These are phyloP conservation scores for Podosphaera xanthii DNA, from an alignment of 2,329 filamentous ascomycete species.

Conservation along the genomic window DNA sequence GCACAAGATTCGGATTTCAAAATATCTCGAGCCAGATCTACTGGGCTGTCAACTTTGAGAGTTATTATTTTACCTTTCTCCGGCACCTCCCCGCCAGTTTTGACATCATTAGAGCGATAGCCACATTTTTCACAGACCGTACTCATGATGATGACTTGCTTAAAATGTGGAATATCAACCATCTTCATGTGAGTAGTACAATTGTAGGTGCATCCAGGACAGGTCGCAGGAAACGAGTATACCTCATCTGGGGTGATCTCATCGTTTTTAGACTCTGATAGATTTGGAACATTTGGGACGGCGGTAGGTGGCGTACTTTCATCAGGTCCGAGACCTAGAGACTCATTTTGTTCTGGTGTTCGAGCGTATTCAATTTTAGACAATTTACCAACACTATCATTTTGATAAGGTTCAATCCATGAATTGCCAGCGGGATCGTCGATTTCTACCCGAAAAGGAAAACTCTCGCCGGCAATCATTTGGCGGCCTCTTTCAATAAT, in stretches of 20 bases:
- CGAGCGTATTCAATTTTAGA: constrained; percentile 64
- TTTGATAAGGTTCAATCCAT: constrained; percentile 75
- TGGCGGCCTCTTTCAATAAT: constrained; percentile 51
- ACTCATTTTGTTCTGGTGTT: constrained; percentile 66
- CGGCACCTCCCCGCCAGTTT: constrained; percentile 85
- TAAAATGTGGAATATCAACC: constrained; percentile 95
- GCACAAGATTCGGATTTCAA: constrained; percentile 89
- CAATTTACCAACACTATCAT: constrained; percentile 68
- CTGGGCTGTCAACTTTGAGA: constrained; percentile 40
- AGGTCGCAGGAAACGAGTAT: constrained; percentile 77
- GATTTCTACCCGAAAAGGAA: constrained; percentile 71
- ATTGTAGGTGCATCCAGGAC: constrained; percentile 68
- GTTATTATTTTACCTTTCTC: constrained; percentile 67
- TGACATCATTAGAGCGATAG: constrained; percentile 90
- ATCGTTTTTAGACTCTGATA: constrained; percentile 23
- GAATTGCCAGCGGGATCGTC: constrained; percentile 92
- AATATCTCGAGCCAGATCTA: constrained; percentile 76
- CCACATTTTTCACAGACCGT: constrained; percentile 82
- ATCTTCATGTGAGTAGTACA: constrained; percentile 96
- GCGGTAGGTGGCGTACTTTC: constrained; percentile 29
- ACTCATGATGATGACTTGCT: constrained; percentile 89
- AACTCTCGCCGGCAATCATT: constrained; percentile 55
- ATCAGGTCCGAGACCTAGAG: constrained; percentile 51
- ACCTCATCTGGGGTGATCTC: constrained; percentile 86
- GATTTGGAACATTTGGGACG: constrained; percentile 21